phyloP scores from a whole-genome alignment of 2,329 filamentous ascomycete species.

The Phaeosphaeriaceae sp. region DNA sequence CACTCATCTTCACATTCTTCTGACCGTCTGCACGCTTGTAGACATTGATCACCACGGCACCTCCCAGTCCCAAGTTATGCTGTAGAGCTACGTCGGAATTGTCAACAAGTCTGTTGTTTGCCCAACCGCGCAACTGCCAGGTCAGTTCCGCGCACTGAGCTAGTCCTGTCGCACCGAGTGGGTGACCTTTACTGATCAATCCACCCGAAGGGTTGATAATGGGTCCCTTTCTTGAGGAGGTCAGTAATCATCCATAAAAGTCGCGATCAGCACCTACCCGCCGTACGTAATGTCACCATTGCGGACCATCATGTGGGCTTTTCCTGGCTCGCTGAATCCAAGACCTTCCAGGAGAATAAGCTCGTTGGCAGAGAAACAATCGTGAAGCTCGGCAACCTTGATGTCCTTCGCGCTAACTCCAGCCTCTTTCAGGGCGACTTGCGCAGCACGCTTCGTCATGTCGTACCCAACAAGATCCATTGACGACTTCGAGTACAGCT shows the following conservation, averaged over 20 bases:
- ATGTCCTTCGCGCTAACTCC: slow-evolving; percentile 71
- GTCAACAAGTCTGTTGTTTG: slow-evolving; percentile 80
- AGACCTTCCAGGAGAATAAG: slow-evolving; percentile 87
- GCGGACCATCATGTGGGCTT: slow-evolving; percentile 89
- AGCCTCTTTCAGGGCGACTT: slow-evolving; percentile 75
- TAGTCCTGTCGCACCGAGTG: slow-evolving; percentile 88
- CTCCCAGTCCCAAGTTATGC: slow-evolving; percentile 91
- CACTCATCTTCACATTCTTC: slow-evolving; percentile 66
- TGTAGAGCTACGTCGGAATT: slow-evolving; percentile 78
- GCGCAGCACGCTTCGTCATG: slow-evolving; percentile 78
- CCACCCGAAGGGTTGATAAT: slow-evolving; percentile 93
- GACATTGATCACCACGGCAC: slow-evolving; percentile 87
- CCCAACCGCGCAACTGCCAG: slow-evolving; percentile 95
- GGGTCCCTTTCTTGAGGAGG: slow-evolving; percentile 58
- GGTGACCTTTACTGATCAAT: slow-evolving; percentile 93
- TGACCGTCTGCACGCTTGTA: slow-evolving; percentile 84
- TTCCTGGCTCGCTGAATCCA: slow-evolving; percentile 77
- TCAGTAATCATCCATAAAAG: no score
- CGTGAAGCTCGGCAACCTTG: slow-evolving; percentile 88
- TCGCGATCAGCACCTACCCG: slow-evolving; percentile 33
- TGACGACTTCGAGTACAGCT: slow-evolving; percentile 77
- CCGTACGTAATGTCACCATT: slow-evolving; percentile 90
- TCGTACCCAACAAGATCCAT: slow-evolving; percentile 91
- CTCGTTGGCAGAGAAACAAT: slow-evolving; percentile 96
- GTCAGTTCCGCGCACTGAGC: slow-evolving; percentile 94